Percentiles rank a stretch among this genome's conserved stretches.
Evolutionary conservation across 768 basidiomycete species (phyloP).

Genomic region (Gloeophyllum trabeum): DNA sequence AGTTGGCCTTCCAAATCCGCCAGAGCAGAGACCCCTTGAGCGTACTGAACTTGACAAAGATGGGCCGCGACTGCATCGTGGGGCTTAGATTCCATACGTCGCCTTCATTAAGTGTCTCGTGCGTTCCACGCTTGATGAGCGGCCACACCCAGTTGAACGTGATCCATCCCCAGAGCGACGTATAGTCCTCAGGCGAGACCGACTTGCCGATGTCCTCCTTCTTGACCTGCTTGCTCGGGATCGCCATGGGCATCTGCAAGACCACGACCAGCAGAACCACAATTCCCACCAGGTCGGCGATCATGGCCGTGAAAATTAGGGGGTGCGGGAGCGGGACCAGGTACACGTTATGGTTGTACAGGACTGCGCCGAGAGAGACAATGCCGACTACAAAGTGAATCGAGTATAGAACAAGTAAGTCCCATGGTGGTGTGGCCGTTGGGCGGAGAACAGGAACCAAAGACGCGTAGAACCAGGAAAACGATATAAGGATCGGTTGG

Average conservation of each 20-base stretch:
- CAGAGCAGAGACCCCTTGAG: conserved; percentile 28
- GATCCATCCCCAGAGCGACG: conserved; percentile 58
- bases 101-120: conserved; percentile 49
- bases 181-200: conserved; percentile 70
- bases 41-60: conserved; percentile 38
- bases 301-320: conserved; percentile 12
- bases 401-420: conserved; percentile 49
- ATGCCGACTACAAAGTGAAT: conserved; percentile 32
- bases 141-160: conserved; percentile 67
- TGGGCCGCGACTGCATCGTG: conserved; percentile 50
- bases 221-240: conserved; percentile 44
- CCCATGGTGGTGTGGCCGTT: conserved; percentile 46
- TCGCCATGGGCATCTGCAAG: conserved; percentile 50
- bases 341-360: conserved; percentile 38
- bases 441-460: conserved; percentile 42
- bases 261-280: conserved; percentile 32
- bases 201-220: conserved; percentile 44
- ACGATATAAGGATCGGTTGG: conserved; percentile 34
- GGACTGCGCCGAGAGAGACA: conserved; percentile 38
- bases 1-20: conserved; percentile 33
- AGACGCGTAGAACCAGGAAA: conserved; percentile 58
- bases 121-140: conserved; percentile 38
- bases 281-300: conserved; percentile 33
- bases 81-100: conserved; percentile 70
- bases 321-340: conserved; percentile 29